These are phyloP conservation scores for Neurospora sp. DNA, from an alignment of 2,329 filamentous ascomycete species.

Conservation along the genomic window DNA sequence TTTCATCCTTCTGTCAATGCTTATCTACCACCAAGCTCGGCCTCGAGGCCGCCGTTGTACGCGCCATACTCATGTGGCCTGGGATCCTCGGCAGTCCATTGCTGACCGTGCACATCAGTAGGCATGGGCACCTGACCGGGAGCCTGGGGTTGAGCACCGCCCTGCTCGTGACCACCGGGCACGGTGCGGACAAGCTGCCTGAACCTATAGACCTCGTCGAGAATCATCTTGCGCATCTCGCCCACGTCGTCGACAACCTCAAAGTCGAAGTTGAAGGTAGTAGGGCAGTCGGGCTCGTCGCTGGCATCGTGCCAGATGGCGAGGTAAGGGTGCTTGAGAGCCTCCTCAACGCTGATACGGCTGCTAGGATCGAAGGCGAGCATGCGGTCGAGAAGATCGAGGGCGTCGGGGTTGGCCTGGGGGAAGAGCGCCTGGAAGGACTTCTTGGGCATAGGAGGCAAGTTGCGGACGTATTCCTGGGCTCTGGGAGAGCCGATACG, in stretches of 20 bases:
- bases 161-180: constrained; percentile 27
- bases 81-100: constrained; percentile 52
- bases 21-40: constrained; percentile 41
- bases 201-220: constrained; percentile 89
- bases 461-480: constrained; percentile 96
- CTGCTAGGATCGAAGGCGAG: constrained; percentile 91
- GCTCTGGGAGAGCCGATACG: constrained; percentile 92
- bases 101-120: constrained; percentile 26
- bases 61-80: constrained; percentile 47
- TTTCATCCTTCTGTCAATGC: background rate
- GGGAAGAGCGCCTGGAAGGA: constrained; percentile 83
- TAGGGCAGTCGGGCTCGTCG: constrained; percentile 88
- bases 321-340: constrained; percentile 91
- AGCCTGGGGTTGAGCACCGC: constrained; percentile 21
- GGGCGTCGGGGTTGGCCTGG: constrained; percentile 87
- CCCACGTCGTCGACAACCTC: constrained; percentile 92
- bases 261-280: constrained; percentile 96
- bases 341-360: constrained; percentile 88
- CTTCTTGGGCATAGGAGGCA: constrained; percentile 90
- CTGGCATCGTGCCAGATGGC: constrained; percentile 97
- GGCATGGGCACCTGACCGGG: constrained; percentile 43
- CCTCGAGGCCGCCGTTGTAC: constrained; percentile 42
- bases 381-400: constrained; percentile 94
- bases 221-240: constrained; percentile 95
- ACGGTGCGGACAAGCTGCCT: constrained; percentile 50